phyloP scores from a whole-genome alignment of 345 rosid genomes.

The Lepidium didymum region DNA sequence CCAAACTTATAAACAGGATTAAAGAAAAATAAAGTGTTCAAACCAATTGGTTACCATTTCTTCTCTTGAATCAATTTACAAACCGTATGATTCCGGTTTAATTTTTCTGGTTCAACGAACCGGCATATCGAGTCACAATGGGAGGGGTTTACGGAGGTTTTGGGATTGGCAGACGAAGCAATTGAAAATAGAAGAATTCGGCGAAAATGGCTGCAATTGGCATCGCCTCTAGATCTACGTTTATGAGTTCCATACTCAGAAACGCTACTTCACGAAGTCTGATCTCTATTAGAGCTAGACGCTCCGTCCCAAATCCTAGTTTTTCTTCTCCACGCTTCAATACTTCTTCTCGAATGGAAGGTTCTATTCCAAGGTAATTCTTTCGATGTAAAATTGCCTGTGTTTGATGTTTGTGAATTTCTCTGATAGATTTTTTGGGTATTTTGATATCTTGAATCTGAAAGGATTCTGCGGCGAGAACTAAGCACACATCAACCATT shows the following conservation, averaged over 20 bases:
- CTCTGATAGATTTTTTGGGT: background rate
- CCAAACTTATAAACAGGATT: background rate
- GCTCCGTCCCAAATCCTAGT: conserved; percentile 31
- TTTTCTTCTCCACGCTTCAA: conserved; percentile 24
- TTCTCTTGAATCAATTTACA: background rate
- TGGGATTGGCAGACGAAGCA: conserved; percentile 7
- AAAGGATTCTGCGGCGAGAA: conserved; percentile 56
- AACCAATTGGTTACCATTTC: background rate
- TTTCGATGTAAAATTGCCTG: background rate
- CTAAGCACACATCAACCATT: conserved; percentile 52
- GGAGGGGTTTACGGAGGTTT: conserved; percentile 34
- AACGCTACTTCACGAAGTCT: conserved; percentile 19
- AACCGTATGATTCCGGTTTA: background rate
- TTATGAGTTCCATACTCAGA: conserved; percentile 36
- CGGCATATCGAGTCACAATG: background rate
- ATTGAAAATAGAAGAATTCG: background rate
- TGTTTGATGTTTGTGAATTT: background rate
- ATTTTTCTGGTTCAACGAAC: background rate
- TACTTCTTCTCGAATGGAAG: conserved; percentile 31
- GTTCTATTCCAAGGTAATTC: conserved; percentile 31
- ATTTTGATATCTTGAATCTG: conserved; percentile 5
- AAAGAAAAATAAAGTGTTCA: background rate
- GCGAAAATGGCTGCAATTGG: conserved; percentile 36
- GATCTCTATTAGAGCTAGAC: conserved; percentile 9
- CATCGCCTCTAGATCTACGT: conserved; percentile 44